A percentile compares a stretch with the other conserved stretches of the same genome.
phyloP scores from a whole-genome alignment of 2,329 filamentous ascomycete species.

The Penicillium sp. region DNA sequence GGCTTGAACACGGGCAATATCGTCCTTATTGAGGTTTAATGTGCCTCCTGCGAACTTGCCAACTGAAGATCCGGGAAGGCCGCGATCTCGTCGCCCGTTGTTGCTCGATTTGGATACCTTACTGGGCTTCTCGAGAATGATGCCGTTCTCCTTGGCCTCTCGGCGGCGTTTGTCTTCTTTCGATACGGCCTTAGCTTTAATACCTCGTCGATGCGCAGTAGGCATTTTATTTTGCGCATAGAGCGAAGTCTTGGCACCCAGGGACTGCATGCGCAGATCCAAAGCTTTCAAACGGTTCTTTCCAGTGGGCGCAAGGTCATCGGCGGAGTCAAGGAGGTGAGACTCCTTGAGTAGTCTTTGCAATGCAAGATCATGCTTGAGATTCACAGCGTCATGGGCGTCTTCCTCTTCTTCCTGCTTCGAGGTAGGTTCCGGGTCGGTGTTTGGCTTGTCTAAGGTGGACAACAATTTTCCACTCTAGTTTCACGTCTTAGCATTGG shows the following conservation, averaged over 20 bases:
- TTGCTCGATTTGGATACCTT: slow-evolving; percentile 36
- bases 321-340: slow-evolving; percentile 70
- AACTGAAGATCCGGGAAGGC: slow-evolving; percentile 73
- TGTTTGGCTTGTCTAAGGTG: slow-evolving; percentile 18
- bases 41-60: slow-evolving; percentile 79
- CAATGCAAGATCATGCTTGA: slow-evolving; percentile 89
- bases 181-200: slow-evolving; percentile 62
- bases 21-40: slow-evolving; percentile 72
- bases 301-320: slow-evolving; percentile 60
- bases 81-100: slow-evolving; percentile 53
- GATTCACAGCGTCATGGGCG: slow-evolving; percentile 61
- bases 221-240: slow-evolving; percentile 85
- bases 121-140: slow-evolving; percentile 70
- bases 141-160: slow-evolving; percentile 85
- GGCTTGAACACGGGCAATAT: slow-evolving; percentile 52
- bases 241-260: slow-evolving; percentile 75
- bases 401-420: slow-evolving; percentile 53
- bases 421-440: slow-evolving; percentile 21
- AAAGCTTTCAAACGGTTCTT: slow-evolving; percentile 76
- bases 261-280: slow-evolving; percentile 76
- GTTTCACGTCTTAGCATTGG: slow-evolving; percentile 10
- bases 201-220: slow-evolving; percentile 82
- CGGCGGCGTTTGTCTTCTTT: slow-evolving; percentile 69
- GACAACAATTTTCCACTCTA: slow-evolving; percentile 51
- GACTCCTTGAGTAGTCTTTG: slow-evolving; percentile 90